A percentile compares a stretch with the other conserved stretches of the same genome.
phyloP scores from a whole-genome alignment of 768 basidiomycete species.

The Podaxis sp. region DNA sequence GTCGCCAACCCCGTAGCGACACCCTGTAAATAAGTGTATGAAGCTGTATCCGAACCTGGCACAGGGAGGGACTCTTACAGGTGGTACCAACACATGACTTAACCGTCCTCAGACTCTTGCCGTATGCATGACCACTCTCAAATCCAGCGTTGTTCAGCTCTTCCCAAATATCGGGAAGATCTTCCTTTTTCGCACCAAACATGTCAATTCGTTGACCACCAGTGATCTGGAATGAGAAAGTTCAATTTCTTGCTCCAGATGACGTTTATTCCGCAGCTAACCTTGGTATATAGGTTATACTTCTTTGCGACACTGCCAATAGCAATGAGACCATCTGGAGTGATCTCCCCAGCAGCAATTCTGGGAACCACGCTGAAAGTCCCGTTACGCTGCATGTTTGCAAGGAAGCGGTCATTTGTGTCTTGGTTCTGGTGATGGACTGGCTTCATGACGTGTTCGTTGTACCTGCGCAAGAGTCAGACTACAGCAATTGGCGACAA shows the following conservation, averaged over 20 bases:
- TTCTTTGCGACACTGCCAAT: constrained; percentile 68
- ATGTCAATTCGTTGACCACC: constrained; percentile 63
- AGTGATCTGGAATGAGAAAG: constrained; percentile 17
- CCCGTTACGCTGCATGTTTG: constrained; percentile 72
- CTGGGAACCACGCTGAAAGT: constrained; percentile 75
- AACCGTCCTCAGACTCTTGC: constrained; percentile 67
- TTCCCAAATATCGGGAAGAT: constrained; percentile 68
- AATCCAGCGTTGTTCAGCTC: constrained; percentile 65
- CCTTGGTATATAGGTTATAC: constrained; percentile 63
- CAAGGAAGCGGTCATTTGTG: constrained; percentile 69
- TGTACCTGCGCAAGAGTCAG: constrained; percentile 35
- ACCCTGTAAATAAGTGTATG: constrained; percentile 33
- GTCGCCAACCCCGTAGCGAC: constrained; percentile 72
- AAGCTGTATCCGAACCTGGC: background rate
- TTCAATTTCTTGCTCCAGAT: background rate
- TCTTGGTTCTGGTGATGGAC: constrained; percentile 70
- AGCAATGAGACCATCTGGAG: constrained; percentile 63
- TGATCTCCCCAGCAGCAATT: constrained; percentile 68
- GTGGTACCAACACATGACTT: constrained; percentile 77
- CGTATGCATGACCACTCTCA: constrained; percentile 77
- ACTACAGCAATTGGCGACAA: background rate
- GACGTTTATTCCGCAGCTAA: constrained; percentile 18
- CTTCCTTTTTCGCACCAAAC: constrained; percentile 70
- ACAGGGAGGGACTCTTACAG: constrained; percentile 26
- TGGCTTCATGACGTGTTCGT: constrained; percentile 64